Evolutionary conservation across 106 monocot genomes (phyloP).

Genomic region (Dioscorea alata): DNA sequence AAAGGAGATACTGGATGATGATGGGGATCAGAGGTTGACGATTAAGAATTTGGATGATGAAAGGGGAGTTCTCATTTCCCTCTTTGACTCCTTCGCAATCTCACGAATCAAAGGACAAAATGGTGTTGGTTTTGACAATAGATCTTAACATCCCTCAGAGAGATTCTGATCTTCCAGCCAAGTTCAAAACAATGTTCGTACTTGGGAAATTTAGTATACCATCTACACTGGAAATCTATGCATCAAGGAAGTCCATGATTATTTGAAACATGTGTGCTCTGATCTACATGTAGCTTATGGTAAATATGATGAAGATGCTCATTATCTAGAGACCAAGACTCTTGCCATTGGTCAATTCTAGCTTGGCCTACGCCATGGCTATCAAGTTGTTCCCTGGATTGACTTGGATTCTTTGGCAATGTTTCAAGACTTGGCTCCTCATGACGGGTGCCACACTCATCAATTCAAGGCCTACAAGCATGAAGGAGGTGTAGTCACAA

Average conservation of each 20-base stretch:
- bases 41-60: too few relatives aligned
- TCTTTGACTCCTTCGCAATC: too few relatives aligned
- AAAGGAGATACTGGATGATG: too few relatives aligned
- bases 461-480: slow-evolving; percentile 99
- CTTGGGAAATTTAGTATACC: slow-evolving; percentile 95
- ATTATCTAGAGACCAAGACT: slow-evolving; percentile 83
- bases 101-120: slow-evolving; percentile 8
- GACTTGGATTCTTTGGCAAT: slow-evolving; percentile 89
- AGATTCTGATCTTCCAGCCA: slow-evolving; percentile 76
- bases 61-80: too few relatives aligned
- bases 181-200: slow-evolving; percentile 97
- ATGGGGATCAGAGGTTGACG: too few relatives aligned
- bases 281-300: slow-evolving; percentile 85
- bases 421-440: slow-evolving; percentile 88
- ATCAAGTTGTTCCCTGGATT: slow-evolving; percentile 91
- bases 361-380: slow-evolving; percentile 92
- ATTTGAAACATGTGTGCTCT: slow-evolving; percentile 90
- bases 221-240: slow-evolving; percentile 90
- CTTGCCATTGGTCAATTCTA: slow-evolving; percentile 95
- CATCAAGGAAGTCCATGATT: slow-evolving; percentile 94
- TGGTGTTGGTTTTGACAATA: slow-evolving; percentile 83
- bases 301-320: slow-evolving; percentile 85
- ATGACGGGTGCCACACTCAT: slow-evolving; percentile 87
- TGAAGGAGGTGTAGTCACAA: slow-evolving; percentile 93
- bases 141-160: slow-evolving; percentile 93